Conservation (phyloP, 2,329 filamentous ascomycete species). For the Neonectria magnoliae region DNA sequence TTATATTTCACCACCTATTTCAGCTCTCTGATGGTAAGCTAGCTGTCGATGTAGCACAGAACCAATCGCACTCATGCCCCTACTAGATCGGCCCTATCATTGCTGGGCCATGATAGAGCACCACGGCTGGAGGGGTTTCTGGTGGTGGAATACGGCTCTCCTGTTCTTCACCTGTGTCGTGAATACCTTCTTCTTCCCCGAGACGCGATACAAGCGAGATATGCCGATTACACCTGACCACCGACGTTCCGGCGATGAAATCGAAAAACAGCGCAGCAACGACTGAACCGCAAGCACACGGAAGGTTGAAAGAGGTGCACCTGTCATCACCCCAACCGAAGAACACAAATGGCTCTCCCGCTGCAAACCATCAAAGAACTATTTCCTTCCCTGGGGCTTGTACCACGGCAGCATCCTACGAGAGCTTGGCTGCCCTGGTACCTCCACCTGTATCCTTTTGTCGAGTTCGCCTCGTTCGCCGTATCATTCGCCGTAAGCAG, state of each 20-base stretch:
- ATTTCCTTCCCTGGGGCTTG: conserved; percentile 6
- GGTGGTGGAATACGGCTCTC: conserved; percentile 19
- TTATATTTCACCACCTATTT: conserved; percentile 17
- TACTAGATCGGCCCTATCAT: conserved; percentile 18
- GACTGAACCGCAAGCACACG: conserved; percentile 6
- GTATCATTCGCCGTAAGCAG: conserved; percentile 17
- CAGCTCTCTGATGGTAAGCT: conserved; percentile 14
- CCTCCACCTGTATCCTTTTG: conserved; percentile 17
- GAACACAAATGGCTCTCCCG: conserved; percentile 18
- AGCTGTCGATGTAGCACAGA: neutral
- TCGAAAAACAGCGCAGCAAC: conserved; percentile 14
- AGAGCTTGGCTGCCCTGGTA: conserved; percentile 24
- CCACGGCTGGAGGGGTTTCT: conserved; percentile 17
- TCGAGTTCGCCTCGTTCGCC: conserved; percentile 19
- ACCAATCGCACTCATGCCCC: neutral
- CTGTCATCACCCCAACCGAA: neutral
- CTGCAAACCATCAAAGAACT: conserved; percentile 20
- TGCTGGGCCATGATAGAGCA: conserved; percentile 20
- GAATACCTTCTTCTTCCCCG: conserved; percentile 7
- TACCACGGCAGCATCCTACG: conserved; percentile 20
- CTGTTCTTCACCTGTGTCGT: conserved; percentile 14
- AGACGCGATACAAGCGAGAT: conserved; percentile 15
- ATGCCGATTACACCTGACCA: neutral
- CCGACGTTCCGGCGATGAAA: neutral
- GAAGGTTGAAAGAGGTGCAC: neutral